Evolutionary conservation across 2,329 filamentous ascomycete genomes (phyloP).

Genomic region (Onygenales sp.): DNA sequence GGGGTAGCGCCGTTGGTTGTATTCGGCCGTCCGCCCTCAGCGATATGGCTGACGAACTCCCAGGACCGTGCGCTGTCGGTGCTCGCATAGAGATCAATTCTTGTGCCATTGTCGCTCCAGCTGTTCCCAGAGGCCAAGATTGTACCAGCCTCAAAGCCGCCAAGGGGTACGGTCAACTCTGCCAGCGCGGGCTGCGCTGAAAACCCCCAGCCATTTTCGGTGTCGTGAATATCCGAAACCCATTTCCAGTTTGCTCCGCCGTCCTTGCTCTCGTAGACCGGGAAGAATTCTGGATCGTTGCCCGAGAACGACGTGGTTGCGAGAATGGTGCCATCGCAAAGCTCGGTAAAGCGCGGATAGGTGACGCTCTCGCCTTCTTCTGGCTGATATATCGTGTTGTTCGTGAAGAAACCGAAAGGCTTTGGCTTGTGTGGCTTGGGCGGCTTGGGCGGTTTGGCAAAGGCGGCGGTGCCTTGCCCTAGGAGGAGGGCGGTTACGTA

Average conservation of each 20-base stretch:
- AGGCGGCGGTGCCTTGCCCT: background rate
- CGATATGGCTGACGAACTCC: conserved; percentile 56
- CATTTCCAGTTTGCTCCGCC: conserved; percentile 50
- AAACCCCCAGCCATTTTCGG: conserved; percentile 53
- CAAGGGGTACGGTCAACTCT: conserved; percentile 47
- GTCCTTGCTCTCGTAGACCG: conserved; percentile 22
- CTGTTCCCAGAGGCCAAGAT: conserved; percentile 50
- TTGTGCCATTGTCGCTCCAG: conserved; percentile 43
- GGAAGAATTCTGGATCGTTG: background rate
- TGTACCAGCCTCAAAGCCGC: conserved; percentile 49
- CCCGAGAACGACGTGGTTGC: background rate
- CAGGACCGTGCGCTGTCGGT: conserved; percentile 51
- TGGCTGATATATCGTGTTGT: background rate
- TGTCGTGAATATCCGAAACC: conserved; percentile 50
- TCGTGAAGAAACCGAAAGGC: background rate
- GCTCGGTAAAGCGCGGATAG: background rate
- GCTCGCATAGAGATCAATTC: conserved; percentile 59
- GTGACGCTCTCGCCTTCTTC: background rate
- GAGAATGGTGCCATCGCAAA: background rate
- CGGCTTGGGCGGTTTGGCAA: background rate
- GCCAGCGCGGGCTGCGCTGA: conserved; percentile 59
- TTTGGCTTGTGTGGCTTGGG: background rate
- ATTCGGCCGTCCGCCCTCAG: conserved; percentile 47
- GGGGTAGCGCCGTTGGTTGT: conserved; percentile 54
- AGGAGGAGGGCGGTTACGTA: background rate